phyloP scores from a whole-genome alignment of 1,284 basidiomycete genomes.

The Pseudomicrostroma phylloplanum region DNA sequence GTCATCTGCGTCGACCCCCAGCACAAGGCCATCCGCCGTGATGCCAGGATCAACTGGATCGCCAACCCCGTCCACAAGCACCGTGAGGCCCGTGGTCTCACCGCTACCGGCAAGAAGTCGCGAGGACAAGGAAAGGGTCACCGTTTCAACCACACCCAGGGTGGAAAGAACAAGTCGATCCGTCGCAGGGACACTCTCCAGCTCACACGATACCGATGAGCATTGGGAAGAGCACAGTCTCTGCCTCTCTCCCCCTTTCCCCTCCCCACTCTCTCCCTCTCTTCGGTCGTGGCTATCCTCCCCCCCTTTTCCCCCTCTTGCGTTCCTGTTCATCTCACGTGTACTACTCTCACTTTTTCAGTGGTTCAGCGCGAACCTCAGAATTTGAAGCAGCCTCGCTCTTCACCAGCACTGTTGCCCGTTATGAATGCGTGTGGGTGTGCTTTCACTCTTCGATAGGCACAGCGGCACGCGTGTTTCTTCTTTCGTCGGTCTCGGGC shows the following conservation, averaged over 20 bases:
- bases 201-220: constrained; percentile 92
- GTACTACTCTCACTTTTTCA: too few relatives aligned
- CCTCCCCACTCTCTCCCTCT: neutral
- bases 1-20: constrained; percentile 94
- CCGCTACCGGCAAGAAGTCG: constrained; percentile 81
- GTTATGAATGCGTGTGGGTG: too few relatives aligned
- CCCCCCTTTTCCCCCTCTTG: neutral
- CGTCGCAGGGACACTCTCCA: constrained; percentile 82
- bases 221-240: constrained; percentile 8
- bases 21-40: constrained; percentile 85
- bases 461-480: too few relatives aligned
- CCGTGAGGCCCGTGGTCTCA: constrained; percentile 94
- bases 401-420: too few relatives aligned
- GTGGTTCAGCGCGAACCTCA: too few relatives aligned
- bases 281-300: constrained; percentile 4
- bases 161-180: constrained; percentile 77
- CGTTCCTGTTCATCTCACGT: too few relatives aligned
- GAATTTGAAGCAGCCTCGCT: too few relatives aligned
- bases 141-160: constrained; percentile 77
- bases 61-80: constrained; percentile 96
- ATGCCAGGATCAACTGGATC: constrained; percentile 99
- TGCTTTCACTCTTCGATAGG: too few relatives aligned
- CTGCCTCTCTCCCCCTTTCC: neutral
- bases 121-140: constrained; percentile 73
- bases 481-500: too few relatives aligned